These are phyloP conservation scores for Physcomitrium patens DNA, from an alignment of 225 moss, liverwort and hornwort species.

Conservation along the genomic window DNA sequence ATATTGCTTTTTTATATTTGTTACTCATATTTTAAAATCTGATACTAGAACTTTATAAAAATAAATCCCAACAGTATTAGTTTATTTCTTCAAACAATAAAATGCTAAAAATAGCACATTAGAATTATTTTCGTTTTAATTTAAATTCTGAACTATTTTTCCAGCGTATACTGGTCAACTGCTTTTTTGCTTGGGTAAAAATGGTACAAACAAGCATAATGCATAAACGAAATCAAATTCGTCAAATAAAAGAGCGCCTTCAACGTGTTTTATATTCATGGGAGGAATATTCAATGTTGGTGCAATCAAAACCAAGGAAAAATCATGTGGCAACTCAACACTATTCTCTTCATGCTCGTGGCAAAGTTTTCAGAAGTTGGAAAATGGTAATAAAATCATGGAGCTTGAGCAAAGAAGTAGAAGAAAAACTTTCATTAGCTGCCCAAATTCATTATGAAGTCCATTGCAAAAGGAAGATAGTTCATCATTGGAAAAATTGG, in stretches of 20 bases:
- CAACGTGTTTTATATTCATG: constrained; percentile 64
- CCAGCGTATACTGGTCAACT: constrained; percentile 50
- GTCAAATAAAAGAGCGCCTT: constrained; percentile 46
- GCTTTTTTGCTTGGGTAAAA: constrained; percentile 70
- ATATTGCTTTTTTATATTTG: too few species aligned
- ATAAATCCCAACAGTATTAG: too few species aligned
- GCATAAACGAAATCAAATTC: constrained; percentile 41
- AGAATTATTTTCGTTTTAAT: too few species aligned
- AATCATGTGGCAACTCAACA: constrained; percentile 65
- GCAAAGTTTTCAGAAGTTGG: constrained; percentile 56
- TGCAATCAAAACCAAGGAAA: constrained; percentile 50
- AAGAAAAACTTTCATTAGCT: constrained; percentile 30
- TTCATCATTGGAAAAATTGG: constrained; percentile 72
- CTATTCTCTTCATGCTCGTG: constrained; percentile 35
- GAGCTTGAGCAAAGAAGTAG: constrained; percentile 56
- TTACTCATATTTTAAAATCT: too few species aligned
- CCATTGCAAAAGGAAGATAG: constrained; percentile 34
- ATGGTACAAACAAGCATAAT: constrained; percentile 52
- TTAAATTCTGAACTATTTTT: neutral
- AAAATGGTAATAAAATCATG: constrained; percentile 38
- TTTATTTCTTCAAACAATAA: too few species aligned
- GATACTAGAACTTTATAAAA: too few species aligned
- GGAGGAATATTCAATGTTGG: constrained; percentile 39
- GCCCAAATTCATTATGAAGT: constrained; percentile 51
- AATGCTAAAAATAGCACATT: too few species aligned